Evolutionary conservation across 1,139 yeast species (phyloP).

Genomic region (Saccharomyces hybrid): DNA sequence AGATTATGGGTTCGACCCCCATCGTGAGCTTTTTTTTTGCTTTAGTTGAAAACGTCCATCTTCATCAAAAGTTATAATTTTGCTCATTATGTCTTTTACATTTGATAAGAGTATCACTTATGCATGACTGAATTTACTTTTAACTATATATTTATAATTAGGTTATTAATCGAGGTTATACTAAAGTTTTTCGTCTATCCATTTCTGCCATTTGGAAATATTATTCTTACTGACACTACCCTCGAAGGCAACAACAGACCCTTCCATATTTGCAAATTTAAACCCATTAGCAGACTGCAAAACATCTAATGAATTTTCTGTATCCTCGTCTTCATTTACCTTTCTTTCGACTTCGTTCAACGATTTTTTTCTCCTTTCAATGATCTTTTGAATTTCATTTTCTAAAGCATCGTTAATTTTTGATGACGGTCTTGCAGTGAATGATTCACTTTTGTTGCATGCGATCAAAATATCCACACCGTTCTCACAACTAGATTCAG

Average conservation of each 20-base stretch:
- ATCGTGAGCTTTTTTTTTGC: conserved; percentile 39
- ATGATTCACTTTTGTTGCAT: conserved; percentile 75
- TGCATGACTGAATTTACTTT: no score
- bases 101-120: no score
- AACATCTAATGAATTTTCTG: conserved; percentile 9
- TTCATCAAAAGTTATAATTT: no score
- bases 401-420: conserved; percentile 56
- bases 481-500: conserved; percentile 46
- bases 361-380: conserved; percentile 25
- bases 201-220: conserved; percentile 56
- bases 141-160: background rate
- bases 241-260: conserved; percentile 58
- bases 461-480: conserved; percentile 71
- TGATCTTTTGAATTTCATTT: conserved; percentile 46
- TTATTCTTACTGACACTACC: conserved; percentile 62
- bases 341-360: conserved; percentile 21
- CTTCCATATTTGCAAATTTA: conserved; percentile 43
- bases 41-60: background rate
- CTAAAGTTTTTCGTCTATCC: conserved; percentile 53
- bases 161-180: background rate
- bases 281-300: conserved; percentile 13
- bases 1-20: conserved; percentile 57
- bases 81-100: no score
- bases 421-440: conserved; percentile 65
- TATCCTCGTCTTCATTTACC: conserved; percentile 69